Evolutionary conservation across 768 basidiomycete genomes (phyloP), one percentile per base, ranked within the genome.

Genomic region (Vararia minispora): DNA sequence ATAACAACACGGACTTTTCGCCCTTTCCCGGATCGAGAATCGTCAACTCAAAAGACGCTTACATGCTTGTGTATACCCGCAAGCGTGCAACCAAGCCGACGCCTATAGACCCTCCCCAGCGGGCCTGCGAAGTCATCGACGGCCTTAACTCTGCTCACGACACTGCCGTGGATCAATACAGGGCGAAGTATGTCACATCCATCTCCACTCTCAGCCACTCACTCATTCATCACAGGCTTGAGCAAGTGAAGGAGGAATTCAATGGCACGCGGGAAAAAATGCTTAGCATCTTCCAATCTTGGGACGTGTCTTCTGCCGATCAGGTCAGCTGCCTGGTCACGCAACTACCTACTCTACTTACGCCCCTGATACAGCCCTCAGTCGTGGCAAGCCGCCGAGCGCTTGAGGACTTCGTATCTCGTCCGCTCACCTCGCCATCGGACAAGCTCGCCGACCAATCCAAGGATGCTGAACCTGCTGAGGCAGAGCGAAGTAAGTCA

Each of bases 1-100:
- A 18, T 4, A 33, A 44, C 32, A 18, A 5, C 25, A n/a, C n/a
- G 28, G 9, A 47, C 14, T 35, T 35, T 18, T 35, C 10, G 8
- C 8, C 8, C 14, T 23, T 3, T 21, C 7, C 2, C 22, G 20
- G 6, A 39, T 33, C 26, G 22, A 44, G 49, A 40, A 62, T 66
- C 27, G 68, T 83, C 46, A 65, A 72, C 2, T 90, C 89, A 2
- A 83, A 73, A 58, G 89, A 95, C 49, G 89, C 88, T 5, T 95
- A 98, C 59, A 94, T 97, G 90, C 69, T 97, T 23, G 79, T 98
- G 38, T 98, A 97, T 58, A 71, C 74, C 26, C 72, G 75, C 9
- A 42, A 32, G 9, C 40, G 29, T 6, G 31, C 35, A 13, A 5
- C 8, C n/a, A n/a, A n/a, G 26, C 40, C 33, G 39, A 30, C 33